phyloP scores from a whole-genome alignment of 805 yeast genomes.

The Saccharomyces jurei region DNA sequence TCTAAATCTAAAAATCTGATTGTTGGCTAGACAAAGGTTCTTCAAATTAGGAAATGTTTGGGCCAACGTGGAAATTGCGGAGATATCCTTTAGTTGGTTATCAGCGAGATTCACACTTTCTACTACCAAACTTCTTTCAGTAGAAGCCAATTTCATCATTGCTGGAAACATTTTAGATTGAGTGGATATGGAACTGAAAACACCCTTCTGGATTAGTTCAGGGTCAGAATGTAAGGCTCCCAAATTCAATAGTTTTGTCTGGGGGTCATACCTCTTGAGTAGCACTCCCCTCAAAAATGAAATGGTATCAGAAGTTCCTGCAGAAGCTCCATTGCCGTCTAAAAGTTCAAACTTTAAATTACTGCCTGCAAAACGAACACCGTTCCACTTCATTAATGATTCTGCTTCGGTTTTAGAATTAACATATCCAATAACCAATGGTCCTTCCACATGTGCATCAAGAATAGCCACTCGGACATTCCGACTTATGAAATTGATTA shows the following conservation, averaged over 20 bases:
- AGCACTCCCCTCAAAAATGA: slow-evolving; percentile 56
- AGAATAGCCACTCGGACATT: slow-evolving; percentile 51
- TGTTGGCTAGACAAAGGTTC: slow-evolving; percentile 75
- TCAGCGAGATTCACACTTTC: slow-evolving; percentile 64
- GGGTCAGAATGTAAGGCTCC: slow-evolving; percentile 58
- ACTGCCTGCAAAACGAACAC: slow-evolving; percentile 77
- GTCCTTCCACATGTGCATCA: slow-evolving; percentile 48
- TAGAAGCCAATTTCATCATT: slow-evolving; percentile 68
- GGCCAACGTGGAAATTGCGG: slow-evolving; percentile 54
- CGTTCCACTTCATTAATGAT: slow-evolving; percentile 52
- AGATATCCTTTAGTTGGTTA: slow-evolving; percentile 57
- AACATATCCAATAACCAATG: slow-evolving; percentile 54
- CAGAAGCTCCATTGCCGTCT: slow-evolving; percentile 9
- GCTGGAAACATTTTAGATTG: slow-evolving; percentile 85
- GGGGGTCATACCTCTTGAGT: slow-evolving; percentile 57
- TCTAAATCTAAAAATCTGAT: slow-evolving; percentile 51
- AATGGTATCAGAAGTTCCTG: slow-evolving; percentile 41
- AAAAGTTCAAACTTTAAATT: slow-evolving; percentile 45
- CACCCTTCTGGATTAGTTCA: slow-evolving; percentile 48
- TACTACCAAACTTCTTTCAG: slow-evolving; percentile 40
- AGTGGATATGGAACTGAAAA: slow-evolving; percentile 52
- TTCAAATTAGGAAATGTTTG: slow-evolving; percentile 65
- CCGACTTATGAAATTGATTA: slow-evolving; percentile 60
- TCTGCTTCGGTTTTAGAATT: slow-evolving; percentile 47
- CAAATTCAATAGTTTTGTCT: slow-evolving; percentile 59